A percentile compares a stretch with the other conserved stretches of the same genome.
Evolutionary conservation across 1,284 basidiomycete species (phyloP).

Genomic region (Microbotryum silenes-acaulis): DNA sequence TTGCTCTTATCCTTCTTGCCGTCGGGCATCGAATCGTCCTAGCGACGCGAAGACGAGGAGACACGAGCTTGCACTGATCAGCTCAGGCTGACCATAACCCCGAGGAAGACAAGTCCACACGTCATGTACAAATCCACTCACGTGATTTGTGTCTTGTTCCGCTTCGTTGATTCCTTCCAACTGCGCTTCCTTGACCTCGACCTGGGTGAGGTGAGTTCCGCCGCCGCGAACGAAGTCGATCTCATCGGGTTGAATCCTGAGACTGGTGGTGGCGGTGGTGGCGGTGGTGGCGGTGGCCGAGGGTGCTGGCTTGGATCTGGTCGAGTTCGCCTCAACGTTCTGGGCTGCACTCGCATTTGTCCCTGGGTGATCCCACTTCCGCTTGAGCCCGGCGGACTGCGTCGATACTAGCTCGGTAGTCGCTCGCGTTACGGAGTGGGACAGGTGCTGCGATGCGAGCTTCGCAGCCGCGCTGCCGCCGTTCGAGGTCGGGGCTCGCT

Average conservation of each 20-base stretch:
- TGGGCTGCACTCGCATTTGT: neutral
- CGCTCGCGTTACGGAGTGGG: neutral
- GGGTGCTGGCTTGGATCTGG: neutral
- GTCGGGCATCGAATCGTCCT: conserved; percentile 10
- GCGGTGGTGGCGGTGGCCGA: neutral
- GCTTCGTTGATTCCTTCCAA: conserved; percentile 80
- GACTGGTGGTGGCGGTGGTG: conserved; percentile 7
- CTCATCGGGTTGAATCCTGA: conserved; percentile 48
- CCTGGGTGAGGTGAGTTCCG: conserved; percentile 64
- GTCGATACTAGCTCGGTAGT: neutral
- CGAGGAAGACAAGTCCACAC: neutral
- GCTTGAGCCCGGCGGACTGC: neutral
- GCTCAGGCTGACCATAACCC: too few species aligned
- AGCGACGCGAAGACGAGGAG: neutral
- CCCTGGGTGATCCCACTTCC: neutral
- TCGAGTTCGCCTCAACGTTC: neutral
- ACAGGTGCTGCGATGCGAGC: neutral
- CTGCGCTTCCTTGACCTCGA: conserved; percentile 80
- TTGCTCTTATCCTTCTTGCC: conserved; percentile 38
- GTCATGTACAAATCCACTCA: neutral
- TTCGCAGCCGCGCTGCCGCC: neutral
- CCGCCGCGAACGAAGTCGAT: conserved; percentile 90
- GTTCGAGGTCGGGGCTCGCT: neutral
- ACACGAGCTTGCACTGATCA: neutral
- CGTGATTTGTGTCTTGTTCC: conserved; percentile 43